Percentiles rank a stretch among this genome's conserved stretches.
These are phyloP conservation scores for Penicillium capsulatum DNA, from an alignment of 2,329 filamentous ascomycete genomes.

Conservation along the genomic window DNA sequence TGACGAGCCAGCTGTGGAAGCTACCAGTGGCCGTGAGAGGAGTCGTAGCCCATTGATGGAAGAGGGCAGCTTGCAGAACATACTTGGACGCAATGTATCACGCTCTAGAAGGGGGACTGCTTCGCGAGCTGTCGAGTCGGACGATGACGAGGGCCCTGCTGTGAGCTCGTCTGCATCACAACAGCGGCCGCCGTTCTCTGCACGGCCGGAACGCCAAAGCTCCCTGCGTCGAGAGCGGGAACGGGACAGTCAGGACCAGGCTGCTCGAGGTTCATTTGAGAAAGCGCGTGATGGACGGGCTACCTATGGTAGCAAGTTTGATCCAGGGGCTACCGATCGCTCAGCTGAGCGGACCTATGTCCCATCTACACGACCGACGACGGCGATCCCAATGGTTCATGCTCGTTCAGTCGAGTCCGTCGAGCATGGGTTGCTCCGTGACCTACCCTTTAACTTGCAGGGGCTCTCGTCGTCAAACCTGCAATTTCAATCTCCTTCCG, in stretches of 20 bases:
- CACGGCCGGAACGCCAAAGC: slow-evolving; percentile 22
- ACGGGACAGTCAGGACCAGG: slow-evolving; percentile 18
- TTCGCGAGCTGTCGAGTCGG: slow-evolving; percentile 24
- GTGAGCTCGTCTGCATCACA: slow-evolving; percentile 42
- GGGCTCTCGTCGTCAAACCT: slow-evolving; percentile 84
- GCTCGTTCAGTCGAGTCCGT: slow-evolving; percentile 53
- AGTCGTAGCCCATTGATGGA: slow-evolving; percentile 39
- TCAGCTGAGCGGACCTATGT: slow-evolving; percentile 12
- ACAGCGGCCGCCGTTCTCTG: slow-evolving; percentile 10
- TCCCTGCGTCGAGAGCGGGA: slow-evolving; percentile 24
- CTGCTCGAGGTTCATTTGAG: slow-evolving; percentile 16
- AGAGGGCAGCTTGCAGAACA: slow-evolving; percentile 36
- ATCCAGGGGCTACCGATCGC: slow-evolving; percentile 19
- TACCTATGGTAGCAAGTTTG: slow-evolving; percentile 15
- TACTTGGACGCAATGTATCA: slow-evolving; percentile 28
- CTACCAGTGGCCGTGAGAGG: slow-evolving; percentile 21
- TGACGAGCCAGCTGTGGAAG: slow-evolving; percentile 20
- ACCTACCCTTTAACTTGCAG: slow-evolving; percentile 88
- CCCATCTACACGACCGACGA: slow-evolving; percentile 7
- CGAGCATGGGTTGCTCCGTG: slow-evolving; percentile 65
- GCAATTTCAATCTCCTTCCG: slow-evolving; percentile 65
- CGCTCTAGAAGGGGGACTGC: slow-evolving; percentile 20
- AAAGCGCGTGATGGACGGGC: slow-evolving; percentile 11
- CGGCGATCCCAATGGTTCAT: slow-evolving; percentile 31
- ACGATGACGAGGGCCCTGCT: slow-evolving; percentile 36